phyloP scores from a whole-genome alignment of 768 basidiomycete species.

The Suillus variegatus region DNA sequence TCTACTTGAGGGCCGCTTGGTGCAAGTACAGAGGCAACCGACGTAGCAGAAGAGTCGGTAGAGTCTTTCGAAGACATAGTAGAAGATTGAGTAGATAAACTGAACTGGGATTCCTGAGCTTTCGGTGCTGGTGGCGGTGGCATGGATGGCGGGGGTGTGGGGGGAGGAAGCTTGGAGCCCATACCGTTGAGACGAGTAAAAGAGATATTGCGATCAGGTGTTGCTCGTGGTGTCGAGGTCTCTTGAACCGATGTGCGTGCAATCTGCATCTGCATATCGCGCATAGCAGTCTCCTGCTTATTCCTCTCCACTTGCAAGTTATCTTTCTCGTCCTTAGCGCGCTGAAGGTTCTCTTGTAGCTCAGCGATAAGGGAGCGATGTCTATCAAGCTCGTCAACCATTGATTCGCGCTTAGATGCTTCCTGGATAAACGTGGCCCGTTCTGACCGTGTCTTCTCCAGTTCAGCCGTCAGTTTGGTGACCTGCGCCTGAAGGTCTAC shows the following conservation, averaged over 20 bases:
- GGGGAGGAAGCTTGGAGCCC: conserved; percentile 80
- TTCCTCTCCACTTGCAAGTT: conserved; percentile 69
- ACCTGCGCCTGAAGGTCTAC: conserved; percentile 43
- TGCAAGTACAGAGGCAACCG: conserved; percentile 48
- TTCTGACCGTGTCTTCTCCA: conserved; percentile 57
- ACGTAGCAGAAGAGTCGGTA: conserved; percentile 66
- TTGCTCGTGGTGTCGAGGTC: conserved; percentile 53
- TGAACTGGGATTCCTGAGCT: conserved; percentile 51
- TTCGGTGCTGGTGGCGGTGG: conserved; percentile 81
- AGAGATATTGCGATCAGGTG: conserved; percentile 51
- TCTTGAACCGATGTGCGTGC: conserved; percentile 49
- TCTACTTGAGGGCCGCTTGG: conserved; percentile 43
- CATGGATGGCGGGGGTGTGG: conserved; percentile 79
- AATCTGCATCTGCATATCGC: conserved; percentile 77
- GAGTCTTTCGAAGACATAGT: conserved; percentile 67
- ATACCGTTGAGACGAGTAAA: conserved; percentile 62
- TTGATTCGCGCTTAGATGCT: conserved; percentile 72
- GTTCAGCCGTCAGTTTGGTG: conserved; percentile 55
- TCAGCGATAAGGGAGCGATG: conserved; percentile 78
- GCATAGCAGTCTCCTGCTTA: conserved; percentile 66
- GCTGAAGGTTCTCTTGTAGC: conserved; percentile 75
- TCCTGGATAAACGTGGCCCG: conserved; percentile 68
- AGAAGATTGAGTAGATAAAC: conserved; percentile 64
- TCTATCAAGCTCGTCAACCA: conserved; percentile 73
- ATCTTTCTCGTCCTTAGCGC: conserved; percentile 83